Conservation (phyloP, 768 basidiomycete genomes). For the Boletus tylopilopsis region DNA sequence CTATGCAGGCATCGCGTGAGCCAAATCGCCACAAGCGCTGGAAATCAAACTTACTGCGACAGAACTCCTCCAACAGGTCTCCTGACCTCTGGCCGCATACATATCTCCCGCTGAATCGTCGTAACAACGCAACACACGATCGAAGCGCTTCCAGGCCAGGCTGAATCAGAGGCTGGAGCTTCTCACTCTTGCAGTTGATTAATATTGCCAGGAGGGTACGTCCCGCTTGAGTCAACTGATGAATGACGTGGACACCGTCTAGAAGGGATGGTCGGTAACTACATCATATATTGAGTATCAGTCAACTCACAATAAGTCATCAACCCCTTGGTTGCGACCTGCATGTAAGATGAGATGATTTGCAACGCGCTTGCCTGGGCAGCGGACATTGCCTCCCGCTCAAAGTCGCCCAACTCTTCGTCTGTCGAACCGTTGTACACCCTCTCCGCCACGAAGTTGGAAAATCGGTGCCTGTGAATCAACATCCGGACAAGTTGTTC, state of each 20-base stretch:
- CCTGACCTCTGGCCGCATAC: slow-evolving; percentile 88
- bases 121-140: slow-evolving; percentile 82
- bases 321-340: slow-evolving; percentile 80
- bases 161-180: slow-evolving; percentile 70
- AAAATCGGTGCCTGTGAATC: slow-evolving; percentile 85
- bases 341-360: slow-evolving; percentile 78
- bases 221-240: slow-evolving; percentile 92
- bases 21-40: background rate
- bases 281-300: slow-evolving; percentile 1
- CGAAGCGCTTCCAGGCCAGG: slow-evolving; percentile 81
- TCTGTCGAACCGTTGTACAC: slow-evolving; percentile 40
- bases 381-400: slow-evolving; percentile 73
- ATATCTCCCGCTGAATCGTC: slow-evolving; percentile 88
- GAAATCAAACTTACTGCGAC: slow-evolving; percentile 56
- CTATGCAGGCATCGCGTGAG: slow-evolving; percentile 35
- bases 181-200: slow-evolving; percentile 82
- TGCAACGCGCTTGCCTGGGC: slow-evolving; percentile 77
- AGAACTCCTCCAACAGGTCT: slow-evolving; percentile 94
- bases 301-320: slow-evolving; percentile 88
- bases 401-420: slow-evolving; percentile 62
- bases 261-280: slow-evolving; percentile 13
- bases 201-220: slow-evolving; percentile 85
- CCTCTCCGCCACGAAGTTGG: slow-evolving; percentile 70
- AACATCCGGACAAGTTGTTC: slow-evolving; percentile 86
- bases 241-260: slow-evolving; percentile 96